Evolutionary conservation across 73 alveolate species (phyloP).

Genomic region (Paramecium sonneborni): DNA sequence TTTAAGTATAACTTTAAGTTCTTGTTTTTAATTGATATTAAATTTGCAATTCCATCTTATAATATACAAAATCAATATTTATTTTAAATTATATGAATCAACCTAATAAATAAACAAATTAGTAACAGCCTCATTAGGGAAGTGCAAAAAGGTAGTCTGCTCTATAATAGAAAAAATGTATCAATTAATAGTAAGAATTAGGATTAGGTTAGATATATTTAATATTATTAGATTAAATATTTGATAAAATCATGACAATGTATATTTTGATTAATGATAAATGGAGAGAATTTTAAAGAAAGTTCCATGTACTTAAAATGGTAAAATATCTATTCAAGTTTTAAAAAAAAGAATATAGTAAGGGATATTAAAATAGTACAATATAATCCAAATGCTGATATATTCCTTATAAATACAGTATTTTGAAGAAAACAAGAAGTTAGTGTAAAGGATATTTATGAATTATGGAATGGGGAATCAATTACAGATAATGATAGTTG

Average conservation of each 20-base stretch:
- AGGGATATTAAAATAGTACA: not conserved
- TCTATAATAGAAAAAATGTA: not conserved
- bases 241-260: conserved; percentile 2
- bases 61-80: not conserved
- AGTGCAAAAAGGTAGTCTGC: not conserved
- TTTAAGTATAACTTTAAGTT: no score
- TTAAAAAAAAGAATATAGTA: not conserved
- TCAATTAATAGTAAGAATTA: not conserved
- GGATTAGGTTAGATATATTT: not conserved
- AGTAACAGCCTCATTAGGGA: not conserved
- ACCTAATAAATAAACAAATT: not conserved
- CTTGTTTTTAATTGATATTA: no score
- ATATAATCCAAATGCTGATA: conserved; percentile 23
- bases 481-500: not conserved
- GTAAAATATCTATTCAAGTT: not conserved
- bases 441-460: not conserved
- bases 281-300: conserved; percentile 14
- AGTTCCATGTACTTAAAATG: conserved; percentile 13
- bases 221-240: not conserved
- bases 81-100: not conserved
- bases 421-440: not conserved
- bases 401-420: not conserved
- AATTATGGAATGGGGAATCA: conserved; percentile 20
- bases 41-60: not conserved
- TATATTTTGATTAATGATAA: not conserved